These are phyloP conservation scores for Lactarius quietus DNA, from an alignment of 768 basidiomycete genomes.

Conservation along the genomic window DNA sequence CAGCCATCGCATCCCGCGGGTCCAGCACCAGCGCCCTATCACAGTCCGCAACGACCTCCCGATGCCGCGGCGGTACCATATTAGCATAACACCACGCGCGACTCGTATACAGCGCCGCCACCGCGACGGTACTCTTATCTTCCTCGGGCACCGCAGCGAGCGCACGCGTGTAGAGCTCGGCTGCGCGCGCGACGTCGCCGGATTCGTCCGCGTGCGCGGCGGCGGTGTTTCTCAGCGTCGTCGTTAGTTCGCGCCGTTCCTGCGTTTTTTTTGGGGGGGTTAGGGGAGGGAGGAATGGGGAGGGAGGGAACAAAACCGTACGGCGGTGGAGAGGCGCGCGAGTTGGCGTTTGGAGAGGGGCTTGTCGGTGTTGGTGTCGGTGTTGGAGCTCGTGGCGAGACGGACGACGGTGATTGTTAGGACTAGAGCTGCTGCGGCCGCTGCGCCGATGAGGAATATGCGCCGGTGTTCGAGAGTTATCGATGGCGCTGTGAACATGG, in stretches of 20 bases:
- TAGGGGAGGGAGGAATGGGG: neutral
- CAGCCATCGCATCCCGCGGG: conserved; percentile 77
- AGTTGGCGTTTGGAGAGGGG: neutral
- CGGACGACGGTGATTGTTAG: neutral
- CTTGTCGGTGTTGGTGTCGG: neutral
- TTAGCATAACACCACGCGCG: conserved; percentile 96
- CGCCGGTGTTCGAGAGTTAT: neutral
- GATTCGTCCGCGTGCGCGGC: conserved; percentile 55
- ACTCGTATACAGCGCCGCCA: conserved; percentile 75
- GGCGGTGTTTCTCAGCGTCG: conserved; percentile 61
- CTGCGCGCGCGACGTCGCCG: conserved; percentile 47
- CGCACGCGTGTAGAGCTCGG: conserved; percentile 66
- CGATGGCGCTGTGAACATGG: neutral
- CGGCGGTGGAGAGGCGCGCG: neutral
- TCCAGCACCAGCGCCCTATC: conserved; percentile 83
- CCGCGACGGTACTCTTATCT: conserved; percentile 41
- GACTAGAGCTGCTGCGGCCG: neutral
- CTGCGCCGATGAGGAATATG: neutral
- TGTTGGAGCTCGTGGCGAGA: neutral
- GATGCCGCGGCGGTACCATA: conserved; percentile 77
- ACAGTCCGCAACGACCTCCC: conserved; percentile 83
- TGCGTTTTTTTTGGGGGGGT: conserved; percentile 30
- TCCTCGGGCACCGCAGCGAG: conserved; percentile 74
- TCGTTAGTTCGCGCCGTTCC: conserved; percentile 63
- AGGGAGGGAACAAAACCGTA: neutral